phyloP scores from a whole-genome alignment of 2,329 filamentous ascomycete genomes.

The Phialemonium atrogriseum region DNA sequence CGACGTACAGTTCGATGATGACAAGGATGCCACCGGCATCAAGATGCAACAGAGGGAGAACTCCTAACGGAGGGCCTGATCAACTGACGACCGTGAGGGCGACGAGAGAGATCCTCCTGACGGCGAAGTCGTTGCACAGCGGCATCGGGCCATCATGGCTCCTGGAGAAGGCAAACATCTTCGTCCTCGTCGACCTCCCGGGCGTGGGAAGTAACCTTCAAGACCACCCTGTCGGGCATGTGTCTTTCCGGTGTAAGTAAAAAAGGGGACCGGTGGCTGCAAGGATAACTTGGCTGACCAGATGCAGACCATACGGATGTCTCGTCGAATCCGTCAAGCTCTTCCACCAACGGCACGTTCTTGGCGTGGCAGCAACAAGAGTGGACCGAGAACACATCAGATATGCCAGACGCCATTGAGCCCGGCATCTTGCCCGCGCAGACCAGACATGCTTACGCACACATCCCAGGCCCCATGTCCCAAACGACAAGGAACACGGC shows the following conservation, averaged over 20 bases:
- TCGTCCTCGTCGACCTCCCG: conserved; percentile 39
- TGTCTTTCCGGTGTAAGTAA: conserved; percentile 8
- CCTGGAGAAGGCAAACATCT: conserved; percentile 29
- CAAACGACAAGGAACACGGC: not conserved
- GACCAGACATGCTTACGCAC: not conserved
- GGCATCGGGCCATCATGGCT: conserved; percentile 22
- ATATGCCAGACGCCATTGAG: too few relatives aligned
- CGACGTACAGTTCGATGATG: conserved; percentile 1
- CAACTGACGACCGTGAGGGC: conserved; percentile 4
- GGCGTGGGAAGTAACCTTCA: conserved; percentile 50
- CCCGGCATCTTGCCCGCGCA: too few relatives aligned
- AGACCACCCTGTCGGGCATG: conserved; percentile 38
- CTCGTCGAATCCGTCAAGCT: too few relatives aligned
- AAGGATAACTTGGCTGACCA: too few relatives aligned
- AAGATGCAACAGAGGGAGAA: conserved; percentile 1
- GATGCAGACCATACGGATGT: too few relatives aligned
- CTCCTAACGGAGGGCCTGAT: not conserved
- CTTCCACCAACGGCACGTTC: too few relatives aligned
- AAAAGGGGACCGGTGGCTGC: not conserved
- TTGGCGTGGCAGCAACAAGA: too few relatives aligned
- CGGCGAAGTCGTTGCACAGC: conserved; percentile 22
- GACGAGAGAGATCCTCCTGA: conserved; percentile 21
- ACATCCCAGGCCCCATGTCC: not conserved
- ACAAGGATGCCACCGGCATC: conserved; percentile 1
- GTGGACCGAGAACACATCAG: too few relatives aligned